A percentile compares a stretch with the other conserved stretches of the same genome.
These are phyloP conservation scores for Mucor saturninus DNA, from an alignment of 371 early-diverging fungal species.

Conservation along the genomic window DNA sequence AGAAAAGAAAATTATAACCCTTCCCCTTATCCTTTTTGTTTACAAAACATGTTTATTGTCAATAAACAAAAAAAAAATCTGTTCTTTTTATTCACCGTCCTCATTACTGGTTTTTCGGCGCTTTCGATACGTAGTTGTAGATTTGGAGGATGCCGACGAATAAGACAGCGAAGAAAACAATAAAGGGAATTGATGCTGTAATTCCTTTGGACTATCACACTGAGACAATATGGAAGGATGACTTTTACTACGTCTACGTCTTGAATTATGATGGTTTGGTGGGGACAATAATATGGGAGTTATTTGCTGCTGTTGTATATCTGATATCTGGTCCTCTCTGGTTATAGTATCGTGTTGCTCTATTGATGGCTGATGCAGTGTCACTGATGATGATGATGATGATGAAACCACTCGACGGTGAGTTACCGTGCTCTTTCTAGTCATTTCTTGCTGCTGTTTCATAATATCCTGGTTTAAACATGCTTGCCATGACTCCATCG, in stretches of 20 bases:
- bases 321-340: background rate
- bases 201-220: background rate
- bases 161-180: background rate
- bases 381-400: background rate
- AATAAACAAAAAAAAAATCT: background rate
- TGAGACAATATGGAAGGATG: constrained; percentile 5
- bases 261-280: background rate
- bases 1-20: too few species aligned
- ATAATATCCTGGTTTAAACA: constrained; percentile 24
- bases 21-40: too few species aligned
- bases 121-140: background rate
- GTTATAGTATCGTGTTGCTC: too few species aligned
- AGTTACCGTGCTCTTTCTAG: background rate
- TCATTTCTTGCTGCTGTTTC: constrained; percentile 14
- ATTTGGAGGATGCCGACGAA: background rate
- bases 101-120: constrained; percentile 1
- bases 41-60: background rate
- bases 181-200: background rate
- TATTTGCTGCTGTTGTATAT: too few species aligned
- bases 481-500: constrained; percentile 50
- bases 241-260: constrained; percentile 10
- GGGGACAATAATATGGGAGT: background rate
- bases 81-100: background rate
- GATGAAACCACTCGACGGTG: background rate
- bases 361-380: background rate